These are phyloP conservation scores for Colletotrichum spaethianum DNA, from an alignment of 2,329 filamentous ascomycete genomes.

Conservation along the genomic window DNA sequence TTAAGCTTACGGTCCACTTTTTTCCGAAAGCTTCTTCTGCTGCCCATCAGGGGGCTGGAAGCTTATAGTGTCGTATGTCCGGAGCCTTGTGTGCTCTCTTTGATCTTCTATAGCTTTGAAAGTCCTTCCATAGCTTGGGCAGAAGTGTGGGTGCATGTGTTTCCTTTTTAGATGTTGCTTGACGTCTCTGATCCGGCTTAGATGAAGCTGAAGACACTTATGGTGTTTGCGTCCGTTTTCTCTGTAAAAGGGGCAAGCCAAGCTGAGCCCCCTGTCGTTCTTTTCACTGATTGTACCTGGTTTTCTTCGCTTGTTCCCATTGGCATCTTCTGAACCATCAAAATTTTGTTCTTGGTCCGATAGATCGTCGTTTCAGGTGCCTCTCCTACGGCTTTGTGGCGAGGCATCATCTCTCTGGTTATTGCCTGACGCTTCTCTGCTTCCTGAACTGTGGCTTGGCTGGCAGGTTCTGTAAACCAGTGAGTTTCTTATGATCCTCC, in stretches of 20 bases:
- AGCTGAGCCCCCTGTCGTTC: not conserved
- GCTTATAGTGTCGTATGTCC: not conserved
- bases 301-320: not conserved
- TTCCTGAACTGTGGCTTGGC: not conserved
- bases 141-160: not conserved
- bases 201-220: not conserved
- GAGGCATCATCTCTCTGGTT: not conserved
- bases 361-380: too few species aligned
- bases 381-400: not conserved
- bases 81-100: not conserved
- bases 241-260: constrained; percentile 15
- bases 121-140: not conserved
- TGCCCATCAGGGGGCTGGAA: not conserved
- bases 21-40: not conserved
- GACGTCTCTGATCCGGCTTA: constrained; percentile 1
- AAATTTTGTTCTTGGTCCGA: not conserved
- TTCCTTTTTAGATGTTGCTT: constrained; percentile 13
- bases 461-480: not conserved
- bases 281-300: not conserved
- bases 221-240: not conserved
- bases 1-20: not conserved
- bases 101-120: not conserved
- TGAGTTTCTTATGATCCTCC: not conserved
- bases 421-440: not conserved
- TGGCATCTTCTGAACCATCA: not conserved